A percentile compares a stretch with the other conserved stretches of the same genome.
Conservation (phyloP, 2,329 filamentous ascomycete species). For the Trichoderma sp. region DNA sequence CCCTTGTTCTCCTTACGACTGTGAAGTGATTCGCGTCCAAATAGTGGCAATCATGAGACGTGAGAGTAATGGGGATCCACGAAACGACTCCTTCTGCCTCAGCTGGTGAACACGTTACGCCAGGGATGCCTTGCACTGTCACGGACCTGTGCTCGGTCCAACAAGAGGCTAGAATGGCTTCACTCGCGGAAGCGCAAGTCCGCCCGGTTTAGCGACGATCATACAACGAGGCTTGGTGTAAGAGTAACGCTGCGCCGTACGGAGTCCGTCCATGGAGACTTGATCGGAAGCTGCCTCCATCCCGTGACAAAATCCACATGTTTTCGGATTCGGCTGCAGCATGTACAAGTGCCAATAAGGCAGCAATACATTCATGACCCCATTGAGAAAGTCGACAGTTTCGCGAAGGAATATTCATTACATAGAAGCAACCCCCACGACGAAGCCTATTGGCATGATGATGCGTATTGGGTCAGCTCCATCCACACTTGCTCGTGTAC, state of each 20-base stretch:
- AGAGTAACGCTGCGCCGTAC: not conserved
- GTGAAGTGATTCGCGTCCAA: not conserved
- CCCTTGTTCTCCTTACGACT: not conserved
- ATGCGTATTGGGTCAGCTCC: not conserved
- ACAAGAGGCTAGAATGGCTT: not conserved
- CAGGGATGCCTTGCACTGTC: not conserved
- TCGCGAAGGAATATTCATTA: not conserved
- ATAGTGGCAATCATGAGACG: not conserved
- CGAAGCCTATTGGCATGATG: not conserved
- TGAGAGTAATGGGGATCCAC: not conserved
- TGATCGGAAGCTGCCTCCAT: constrained; percentile 1
- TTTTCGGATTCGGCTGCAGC: not conserved
- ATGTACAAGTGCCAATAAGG: constrained; percentile 1
- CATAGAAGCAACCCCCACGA: constrained; percentile 14
- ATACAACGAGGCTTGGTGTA: not conserved
- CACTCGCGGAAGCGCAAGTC: not conserved
- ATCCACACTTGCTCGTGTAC: not conserved
- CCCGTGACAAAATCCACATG: constrained; percentile 4
- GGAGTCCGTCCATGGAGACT: not conserved
- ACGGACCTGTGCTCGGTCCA: not conserved
- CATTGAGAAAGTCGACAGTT: not conserved
- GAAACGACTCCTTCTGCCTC: not conserved
- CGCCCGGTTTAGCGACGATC: not conserved
- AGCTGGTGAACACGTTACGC: not conserved
- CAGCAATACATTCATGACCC: not conserved